These are phyloP conservation scores for Leccinum boreale DNA, from an alignment of 768 basidiomycete species.

Conservation along the genomic window DNA sequence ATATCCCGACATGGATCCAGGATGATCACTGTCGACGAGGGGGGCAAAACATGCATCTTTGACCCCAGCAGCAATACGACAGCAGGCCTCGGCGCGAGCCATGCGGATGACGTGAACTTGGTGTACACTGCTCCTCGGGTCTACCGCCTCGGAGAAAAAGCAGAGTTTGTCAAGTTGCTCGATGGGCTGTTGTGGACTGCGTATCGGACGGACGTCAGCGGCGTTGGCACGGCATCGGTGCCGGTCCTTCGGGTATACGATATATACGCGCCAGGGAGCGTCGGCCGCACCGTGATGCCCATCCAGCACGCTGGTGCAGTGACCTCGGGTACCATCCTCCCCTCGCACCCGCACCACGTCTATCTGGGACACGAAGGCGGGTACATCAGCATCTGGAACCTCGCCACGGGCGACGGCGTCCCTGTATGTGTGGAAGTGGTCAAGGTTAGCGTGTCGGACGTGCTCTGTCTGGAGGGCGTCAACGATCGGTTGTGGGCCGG, in stretches of 20 bases:
- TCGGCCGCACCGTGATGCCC: conserved; percentile 54
- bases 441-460: conserved; percentile 77
- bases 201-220: conserved; percentile 48
- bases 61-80: conserved; percentile 37
- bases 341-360: conserved; percentile 60
- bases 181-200: conserved; percentile 85
- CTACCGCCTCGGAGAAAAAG: conserved; percentile 74
- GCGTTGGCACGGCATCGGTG: conserved; percentile 41
- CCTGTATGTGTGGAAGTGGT: conserved; percentile 71
- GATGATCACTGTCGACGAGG: conserved; percentile 84
- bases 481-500: conserved; percentile 86
- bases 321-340: conserved; percentile 74
- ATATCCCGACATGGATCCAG: conserved; percentile 69
- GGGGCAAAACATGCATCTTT: conserved; percentile 80
- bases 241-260: conserved; percentile 85
- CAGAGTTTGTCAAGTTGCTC: conserved; percentile 73
- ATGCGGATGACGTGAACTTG: conserved; percentile 42
- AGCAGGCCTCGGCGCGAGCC: conserved; percentile 19
- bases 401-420: conserved; percentile 49
- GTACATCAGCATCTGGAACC: conserved; percentile 77
- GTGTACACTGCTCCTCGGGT: conserved; percentile 50
- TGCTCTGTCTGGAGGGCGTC: conserved; percentile 83
- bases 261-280: conserved; percentile 55
- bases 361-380: conserved; percentile 94
- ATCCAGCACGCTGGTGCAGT: conserved; percentile 78